Evolutionary conservation across 2,329 filamentous ascomycete species (phyloP), one percentile per base, ranked within the genome.

Genomic region (Trichothecium sympodiale): DNA sequence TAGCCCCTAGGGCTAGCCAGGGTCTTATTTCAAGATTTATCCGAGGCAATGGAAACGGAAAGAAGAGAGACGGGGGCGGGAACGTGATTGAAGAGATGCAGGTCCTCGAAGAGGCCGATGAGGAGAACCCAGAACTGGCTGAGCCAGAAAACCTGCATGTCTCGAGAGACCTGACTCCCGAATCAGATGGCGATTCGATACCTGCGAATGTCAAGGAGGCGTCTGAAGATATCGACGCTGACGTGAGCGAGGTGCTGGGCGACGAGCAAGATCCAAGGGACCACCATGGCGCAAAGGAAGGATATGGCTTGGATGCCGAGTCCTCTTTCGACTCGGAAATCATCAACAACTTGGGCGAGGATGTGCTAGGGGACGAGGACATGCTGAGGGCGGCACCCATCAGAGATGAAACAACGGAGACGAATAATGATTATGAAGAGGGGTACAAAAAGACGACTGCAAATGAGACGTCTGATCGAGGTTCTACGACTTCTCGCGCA

Each of bases 1-100:
- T 71, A n/a, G 60, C 59, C 10, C 67, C 73, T 4, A 60, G 65
- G 26, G 66, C 73, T 0, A 77, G 73, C 25, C 74, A 78, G 48
- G 67, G 67, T 29, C 72, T 67, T 0, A 73, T 79, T 41, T 59
- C 70, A 14, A 49, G 62, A 26, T 78, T 78, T 38, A 53, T 72
- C 7, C 54, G 57, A 26, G 54, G 57, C 0, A 52, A 56, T n/a
- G 52, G 51, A 2, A 43, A 44, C 3, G 38, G 39, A 2, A 57
- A 44, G 36, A 59, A 58, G 45, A 52, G 52, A 28, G 50, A 52
- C 23, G 36, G 29, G 3, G 40, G 36, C 5, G 54, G 51, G 3
- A 35, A 4, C 2, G 17, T 26, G 8, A 18, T 29, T 20, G 31
- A 14, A 18, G 41, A 42, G 4, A 37, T 46, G 16, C 9, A 28